phyloP scores from a whole-genome alignment of 140 eudicot genomes.

The Oenanthe javanica region DNA sequence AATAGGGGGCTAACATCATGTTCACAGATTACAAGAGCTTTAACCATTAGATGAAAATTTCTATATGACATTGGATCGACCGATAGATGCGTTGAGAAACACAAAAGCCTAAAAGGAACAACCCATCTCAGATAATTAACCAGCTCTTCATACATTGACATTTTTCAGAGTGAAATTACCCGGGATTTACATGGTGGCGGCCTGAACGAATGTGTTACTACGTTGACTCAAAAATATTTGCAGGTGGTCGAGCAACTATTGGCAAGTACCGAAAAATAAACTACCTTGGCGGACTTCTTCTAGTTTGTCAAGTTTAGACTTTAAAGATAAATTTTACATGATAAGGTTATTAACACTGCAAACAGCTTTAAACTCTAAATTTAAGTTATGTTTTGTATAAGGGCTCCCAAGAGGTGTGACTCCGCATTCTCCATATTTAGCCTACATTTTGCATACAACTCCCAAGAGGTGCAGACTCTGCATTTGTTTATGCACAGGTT shows the following conservation, averaged over 20 bases:
- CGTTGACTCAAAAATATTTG: neutral
- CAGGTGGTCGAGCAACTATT: neutral
- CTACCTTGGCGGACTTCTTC: neutral
- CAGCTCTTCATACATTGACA: neutral
- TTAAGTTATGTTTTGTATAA: neutral
- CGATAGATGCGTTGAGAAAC: neutral
- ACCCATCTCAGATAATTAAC: neutral
- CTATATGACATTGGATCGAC: neutral
- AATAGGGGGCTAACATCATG: neutral
- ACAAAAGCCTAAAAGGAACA: neutral
- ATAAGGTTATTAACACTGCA: neutral
- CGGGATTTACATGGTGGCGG: neutral
- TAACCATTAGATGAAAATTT: neutral
- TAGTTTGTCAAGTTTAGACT: neutral
- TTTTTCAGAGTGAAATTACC: neutral
- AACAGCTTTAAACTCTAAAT: neutral
- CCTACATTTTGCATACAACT: neutral
- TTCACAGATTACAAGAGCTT: neutral
- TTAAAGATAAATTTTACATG: no score
- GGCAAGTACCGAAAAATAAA: neutral
- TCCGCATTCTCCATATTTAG: no score
- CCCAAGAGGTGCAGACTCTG: neutral
- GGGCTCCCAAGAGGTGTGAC: neutral
- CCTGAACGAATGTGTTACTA: no score
- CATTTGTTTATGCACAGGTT: no score